Conservation (phyloP, 2,329 filamentous ascomycete genomes). For the Xylariales sp. region DNA sequence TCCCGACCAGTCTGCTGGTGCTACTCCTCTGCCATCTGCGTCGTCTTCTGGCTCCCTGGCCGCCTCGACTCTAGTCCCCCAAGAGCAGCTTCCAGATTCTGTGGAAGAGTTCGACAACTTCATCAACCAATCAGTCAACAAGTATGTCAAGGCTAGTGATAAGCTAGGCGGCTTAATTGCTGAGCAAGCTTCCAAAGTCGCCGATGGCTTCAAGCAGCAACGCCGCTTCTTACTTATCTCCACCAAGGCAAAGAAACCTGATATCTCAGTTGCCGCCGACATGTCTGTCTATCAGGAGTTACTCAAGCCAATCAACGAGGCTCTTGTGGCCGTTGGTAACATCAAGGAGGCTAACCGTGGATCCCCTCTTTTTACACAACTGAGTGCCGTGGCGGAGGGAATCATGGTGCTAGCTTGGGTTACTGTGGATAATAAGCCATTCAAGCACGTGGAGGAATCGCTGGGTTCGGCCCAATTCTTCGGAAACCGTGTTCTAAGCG, state of each 20-base stretch:
- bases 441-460: slow-evolving; percentile 85
- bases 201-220: slow-evolving; percentile 81
- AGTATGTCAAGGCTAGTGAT: slow-evolving; percentile 81
- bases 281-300: slow-evolving; percentile 78
- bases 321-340: slow-evolving; percentile 80
- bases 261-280: slow-evolving; percentile 66
- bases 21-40: slow-evolving; percentile 55
- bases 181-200: slow-evolving; percentile 74
- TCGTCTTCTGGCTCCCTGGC: slow-evolving; percentile 45
- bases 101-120: slow-evolving; percentile 89
- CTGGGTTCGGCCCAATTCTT: slow-evolving; percentile 90
- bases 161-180: slow-evolving; percentile 81
- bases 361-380: slow-evolving; percentile 79
- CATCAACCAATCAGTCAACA: slow-evolving; percentile 77
- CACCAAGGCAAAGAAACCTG: slow-evolving; percentile 92
- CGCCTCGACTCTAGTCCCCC: slow-evolving; percentile 52
- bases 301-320: slow-evolving; percentile 86
- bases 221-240: slow-evolving; percentile 88
- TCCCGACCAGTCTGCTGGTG: slow-evolving; percentile 49
- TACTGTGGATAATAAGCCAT: slow-evolving; percentile 82
- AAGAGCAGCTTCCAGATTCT: slow-evolving; percentile 75
- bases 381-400: slow-evolving; percentile 89
- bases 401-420: slow-evolving; percentile 94
- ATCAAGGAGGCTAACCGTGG: slow-evolving; percentile 85
- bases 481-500: slow-evolving; percentile 92